Conservation (phyloP, 257 asterid genomes). For the Solanum appendiculatum region DNA sequence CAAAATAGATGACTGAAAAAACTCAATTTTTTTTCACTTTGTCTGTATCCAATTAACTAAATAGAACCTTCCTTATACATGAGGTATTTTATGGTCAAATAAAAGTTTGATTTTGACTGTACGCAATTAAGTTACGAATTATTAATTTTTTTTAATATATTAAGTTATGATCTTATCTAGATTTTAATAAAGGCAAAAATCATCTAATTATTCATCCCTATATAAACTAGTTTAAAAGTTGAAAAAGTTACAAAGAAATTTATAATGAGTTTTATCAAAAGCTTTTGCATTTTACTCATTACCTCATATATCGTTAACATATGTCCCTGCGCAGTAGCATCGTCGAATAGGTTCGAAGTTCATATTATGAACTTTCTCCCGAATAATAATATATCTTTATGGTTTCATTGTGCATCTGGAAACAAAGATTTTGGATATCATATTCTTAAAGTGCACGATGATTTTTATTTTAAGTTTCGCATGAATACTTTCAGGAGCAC, state of each 20-base stretch:
- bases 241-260: not conserved
- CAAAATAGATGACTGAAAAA: no score
- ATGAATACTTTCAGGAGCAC: not conserved
- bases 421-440: not conserved
- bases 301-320: not conserved
- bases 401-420: not conserved
- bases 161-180: not conserved
- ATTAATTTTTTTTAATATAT: no score
- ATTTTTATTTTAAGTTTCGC: not conserved
- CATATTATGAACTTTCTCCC: not conserved
- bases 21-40: no score
- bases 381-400: not conserved
- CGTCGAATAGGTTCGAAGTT: not conserved
- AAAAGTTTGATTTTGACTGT: no score
- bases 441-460: not conserved
- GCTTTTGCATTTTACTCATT: not conserved
- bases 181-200: not conserved
- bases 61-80: no score
- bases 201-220: not conserved
- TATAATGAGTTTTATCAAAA: not conserved
- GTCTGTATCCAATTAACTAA: no score
- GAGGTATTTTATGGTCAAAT: no score
- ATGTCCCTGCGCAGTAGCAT: no score
- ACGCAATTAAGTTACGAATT: not conserved
- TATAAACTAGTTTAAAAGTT: not conserved